A percentile compares a stretch with the other conserved stretches of the same genome.
Evolutionary conservation across 176 grass and related monocot genomes (phyloP).

Genomic region (Musa schizocarpa): DNA sequence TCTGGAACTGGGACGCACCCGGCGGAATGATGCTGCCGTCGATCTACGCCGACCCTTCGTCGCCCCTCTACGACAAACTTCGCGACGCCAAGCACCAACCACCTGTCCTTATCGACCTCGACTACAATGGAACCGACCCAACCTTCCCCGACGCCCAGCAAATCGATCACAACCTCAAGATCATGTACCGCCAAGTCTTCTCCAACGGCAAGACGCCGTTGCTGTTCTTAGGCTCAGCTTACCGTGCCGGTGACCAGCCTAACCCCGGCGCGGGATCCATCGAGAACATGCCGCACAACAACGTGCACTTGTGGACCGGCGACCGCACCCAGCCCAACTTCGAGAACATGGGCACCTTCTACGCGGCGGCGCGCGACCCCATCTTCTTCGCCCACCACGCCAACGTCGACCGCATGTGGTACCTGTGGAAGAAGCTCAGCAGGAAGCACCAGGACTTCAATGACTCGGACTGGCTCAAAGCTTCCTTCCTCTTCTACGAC

Average conservation of each 20-base stretch:
- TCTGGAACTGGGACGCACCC: constrained; percentile 40
- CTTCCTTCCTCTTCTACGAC: constrained; percentile 56
- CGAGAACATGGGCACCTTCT: constrained; percentile 47
- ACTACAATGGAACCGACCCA: constrained; percentile 19
- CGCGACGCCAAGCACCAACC: constrained; percentile 23
- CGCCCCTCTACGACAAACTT: constrained; percentile 26
- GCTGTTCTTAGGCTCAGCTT: constrained; percentile 33
- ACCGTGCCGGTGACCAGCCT: constrained; percentile 28
- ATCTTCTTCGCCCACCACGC: constrained; percentile 48
- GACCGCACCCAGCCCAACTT: constrained; percentile 8
- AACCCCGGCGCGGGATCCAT: constrained; percentile 23
- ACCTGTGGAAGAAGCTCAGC: constrained; percentile 38
- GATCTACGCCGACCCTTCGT: constrained; percentile 24
- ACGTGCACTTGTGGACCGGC: constrained; percentile 37
- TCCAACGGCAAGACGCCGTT: constrained; percentile 20
- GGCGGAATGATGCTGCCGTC: constrained; percentile 36
- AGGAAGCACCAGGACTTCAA: constrained; percentile 14
- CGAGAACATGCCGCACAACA: constrained; percentile 31
- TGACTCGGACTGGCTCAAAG: constrained; percentile 39
- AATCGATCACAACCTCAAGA: constrained; percentile 32
- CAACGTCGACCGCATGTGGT: constrained; percentile 61
- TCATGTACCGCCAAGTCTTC: constrained; percentile 44
- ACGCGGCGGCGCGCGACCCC: constrained; percentile 44
- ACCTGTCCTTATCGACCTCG: constrained; percentile 21
- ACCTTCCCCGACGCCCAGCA: constrained; percentile 8